These are phyloP conservation scores for Salisapilia sapeloensis DNA, from an alignment of 352 stramenopile genomes.

Conservation along the genomic window DNA sequence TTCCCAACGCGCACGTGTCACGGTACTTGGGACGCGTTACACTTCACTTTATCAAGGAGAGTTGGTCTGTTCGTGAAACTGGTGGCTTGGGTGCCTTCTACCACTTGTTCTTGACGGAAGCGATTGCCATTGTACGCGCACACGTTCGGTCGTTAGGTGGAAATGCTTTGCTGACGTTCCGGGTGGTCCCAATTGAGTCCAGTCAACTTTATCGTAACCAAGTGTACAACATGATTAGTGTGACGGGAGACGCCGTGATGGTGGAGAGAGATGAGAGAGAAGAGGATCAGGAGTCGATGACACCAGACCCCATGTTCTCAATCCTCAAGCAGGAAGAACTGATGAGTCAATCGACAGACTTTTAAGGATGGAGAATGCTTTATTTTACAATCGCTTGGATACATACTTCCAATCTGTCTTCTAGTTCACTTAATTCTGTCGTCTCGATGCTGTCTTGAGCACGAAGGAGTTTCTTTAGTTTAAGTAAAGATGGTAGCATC, in stretches of 20 bases:
- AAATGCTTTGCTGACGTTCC: constrained; percentile 79
- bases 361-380: no score
- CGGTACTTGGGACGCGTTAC: constrained; percentile 75
- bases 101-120: constrained; percentile 77
- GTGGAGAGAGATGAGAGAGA: constrained; percentile 59
- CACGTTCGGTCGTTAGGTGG: constrained; percentile 68
- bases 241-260: constrained; percentile 76
- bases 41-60: constrained; percentile 84
- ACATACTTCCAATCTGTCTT: no score
- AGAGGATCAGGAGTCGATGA: no score
- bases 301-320: no score
- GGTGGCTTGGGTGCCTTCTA: constrained; percentile 77
- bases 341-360: no score
- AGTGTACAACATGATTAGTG: constrained; percentile 87
- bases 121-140: constrained; percentile 69
- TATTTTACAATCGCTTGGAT: no score
- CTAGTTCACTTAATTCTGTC: no score
- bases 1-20: constrained; percentile 44
- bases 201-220: constrained; percentile 80
- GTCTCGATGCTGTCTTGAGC: no score
- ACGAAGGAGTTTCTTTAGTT: constrained; percentile 21
- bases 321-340: no score
- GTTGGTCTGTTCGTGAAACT: constrained; percentile 75
- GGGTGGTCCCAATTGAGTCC: constrained; percentile 74
- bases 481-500: constrained; percentile 15